Evolutionary conservation across 306 rosid species (phyloP).

Genomic region (Vicia sativa): DNA sequence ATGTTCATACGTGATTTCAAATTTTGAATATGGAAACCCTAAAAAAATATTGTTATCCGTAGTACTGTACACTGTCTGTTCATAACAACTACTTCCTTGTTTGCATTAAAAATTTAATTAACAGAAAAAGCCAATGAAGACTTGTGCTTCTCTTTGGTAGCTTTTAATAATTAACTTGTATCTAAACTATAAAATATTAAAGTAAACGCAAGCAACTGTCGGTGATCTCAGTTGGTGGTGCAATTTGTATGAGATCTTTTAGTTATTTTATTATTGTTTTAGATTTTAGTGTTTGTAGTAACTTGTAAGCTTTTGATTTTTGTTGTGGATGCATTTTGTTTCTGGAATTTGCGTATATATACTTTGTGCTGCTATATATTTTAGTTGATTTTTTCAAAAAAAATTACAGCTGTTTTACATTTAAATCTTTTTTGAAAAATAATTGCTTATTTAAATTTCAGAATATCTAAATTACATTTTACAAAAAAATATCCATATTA

Average conservation of each 20-base stretch:
- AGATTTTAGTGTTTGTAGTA: no score
- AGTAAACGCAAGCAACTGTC: not conserved
- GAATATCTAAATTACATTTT: no score
- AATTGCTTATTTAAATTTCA: no score
- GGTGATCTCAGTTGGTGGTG: not conserved
- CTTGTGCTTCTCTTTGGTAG: not conserved
- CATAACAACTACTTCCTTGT: not conserved
- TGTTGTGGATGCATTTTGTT: no score
- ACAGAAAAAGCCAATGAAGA: not conserved
- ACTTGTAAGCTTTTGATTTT: no score
- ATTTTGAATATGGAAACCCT: not conserved
- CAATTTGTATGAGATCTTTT: not conserved
- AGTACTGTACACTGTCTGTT: not conserved
- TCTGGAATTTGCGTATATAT: no score
- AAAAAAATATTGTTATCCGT: not conserved
- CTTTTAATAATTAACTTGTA: not conserved
- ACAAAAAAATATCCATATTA: no score
- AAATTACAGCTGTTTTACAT: no score
- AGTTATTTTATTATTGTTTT: not conserved
- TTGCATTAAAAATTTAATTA: not conserved
- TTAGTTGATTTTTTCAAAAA: no score
- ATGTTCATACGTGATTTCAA: not conserved
- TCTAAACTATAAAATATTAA: not conserved
- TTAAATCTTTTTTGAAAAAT: no score
- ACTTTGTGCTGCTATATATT: no score